Conservation (phyloP, 169 alveolate genomes). For the Plasmodium vivax region DNA sequence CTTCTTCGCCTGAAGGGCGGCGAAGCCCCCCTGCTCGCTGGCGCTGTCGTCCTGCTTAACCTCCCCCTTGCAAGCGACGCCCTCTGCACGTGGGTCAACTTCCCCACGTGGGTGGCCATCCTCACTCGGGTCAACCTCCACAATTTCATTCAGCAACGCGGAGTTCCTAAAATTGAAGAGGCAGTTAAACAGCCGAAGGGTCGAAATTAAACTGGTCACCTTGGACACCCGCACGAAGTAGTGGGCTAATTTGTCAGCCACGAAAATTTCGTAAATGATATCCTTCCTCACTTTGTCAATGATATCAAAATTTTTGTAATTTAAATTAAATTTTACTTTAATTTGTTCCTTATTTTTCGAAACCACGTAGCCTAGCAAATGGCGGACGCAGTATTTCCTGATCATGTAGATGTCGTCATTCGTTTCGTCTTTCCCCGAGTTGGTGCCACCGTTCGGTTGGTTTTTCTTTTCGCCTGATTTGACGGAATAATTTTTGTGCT, state of each 20-base stretch:
- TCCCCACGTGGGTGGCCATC: background rate
- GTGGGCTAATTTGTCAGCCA: background rate
- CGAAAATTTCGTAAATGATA: constrained; percentile 52
- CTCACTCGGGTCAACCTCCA: background rate
- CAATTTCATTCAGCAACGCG: constrained; percentile 14
- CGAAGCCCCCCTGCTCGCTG: background rate
- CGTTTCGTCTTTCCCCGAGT: background rate
- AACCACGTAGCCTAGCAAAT: constrained; percentile 60
- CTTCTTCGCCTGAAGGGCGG: background rate
- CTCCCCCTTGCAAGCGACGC: background rate
- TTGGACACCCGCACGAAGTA: constrained; percentile 34
- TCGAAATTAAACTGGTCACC: constrained; percentile 25
- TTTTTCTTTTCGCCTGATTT: background rate
- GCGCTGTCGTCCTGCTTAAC: background rate
- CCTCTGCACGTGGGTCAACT: background rate
- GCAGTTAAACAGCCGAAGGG: constrained; percentile 37
- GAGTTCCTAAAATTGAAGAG: constrained; percentile 53
- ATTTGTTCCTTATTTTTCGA: constrained; percentile 43
- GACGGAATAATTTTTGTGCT: no score
- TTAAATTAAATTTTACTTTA: constrained; percentile 37
- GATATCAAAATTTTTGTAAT: constrained; percentile 46
- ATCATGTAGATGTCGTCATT: constrained; percentile 65
- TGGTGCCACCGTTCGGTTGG: background rate
- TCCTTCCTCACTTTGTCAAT: constrained; percentile 52
- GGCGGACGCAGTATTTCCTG: constrained; percentile 72